Evolutionary conservation across 768 basidiomycete genomes (phyloP).

Genomic region (Gelatoporia subvermispora): DNA sequence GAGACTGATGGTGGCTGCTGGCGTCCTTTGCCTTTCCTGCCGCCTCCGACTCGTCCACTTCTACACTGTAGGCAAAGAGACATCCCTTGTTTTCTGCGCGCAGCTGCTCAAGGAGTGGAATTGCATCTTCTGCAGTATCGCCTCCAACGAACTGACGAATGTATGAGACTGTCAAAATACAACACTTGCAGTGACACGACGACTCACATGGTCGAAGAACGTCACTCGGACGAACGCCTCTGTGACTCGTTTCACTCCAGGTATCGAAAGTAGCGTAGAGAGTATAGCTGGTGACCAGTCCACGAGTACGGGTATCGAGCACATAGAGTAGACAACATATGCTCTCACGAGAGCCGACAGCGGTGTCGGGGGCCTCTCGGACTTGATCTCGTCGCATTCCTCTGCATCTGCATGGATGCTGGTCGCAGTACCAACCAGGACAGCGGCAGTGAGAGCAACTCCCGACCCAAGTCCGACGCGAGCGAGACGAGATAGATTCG

Average conservation of each 20-base stretch:
- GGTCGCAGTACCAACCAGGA: constrained; percentile 7
- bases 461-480: constrained; percentile 7
- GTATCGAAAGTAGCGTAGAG: constrained; percentile 50
- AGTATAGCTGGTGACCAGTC: constrained; percentile 71
- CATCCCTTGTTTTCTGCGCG: constrained; percentile 68
- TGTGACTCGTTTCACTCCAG: constrained; percentile 54
- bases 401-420: constrained; percentile 22
- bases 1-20: constrained; percentile 25
- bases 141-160: constrained; percentile 77
- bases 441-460: constrained; percentile 10
- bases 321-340: constrained; percentile 79
- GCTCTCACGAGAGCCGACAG: constrained; percentile 50
- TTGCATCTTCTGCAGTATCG: constrained; percentile 65
- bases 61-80: constrained; percentile 81
- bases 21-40: constrained; percentile 22
- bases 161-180: neutral
- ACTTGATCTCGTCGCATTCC: neutral
- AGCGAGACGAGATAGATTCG: neutral
- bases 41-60: constrained; percentile 64
- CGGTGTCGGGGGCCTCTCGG: constrained; percentile 7
- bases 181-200: neutral
- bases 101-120: constrained; percentile 59
- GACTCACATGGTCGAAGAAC: constrained; percentile 76
- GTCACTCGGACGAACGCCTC: constrained; percentile 70
- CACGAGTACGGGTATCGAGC: constrained; percentile 71